Evolutionary conservation across 495 filamentous ascomycete species (phyloP).

Genomic region (Cetradonia linearis): DNA sequence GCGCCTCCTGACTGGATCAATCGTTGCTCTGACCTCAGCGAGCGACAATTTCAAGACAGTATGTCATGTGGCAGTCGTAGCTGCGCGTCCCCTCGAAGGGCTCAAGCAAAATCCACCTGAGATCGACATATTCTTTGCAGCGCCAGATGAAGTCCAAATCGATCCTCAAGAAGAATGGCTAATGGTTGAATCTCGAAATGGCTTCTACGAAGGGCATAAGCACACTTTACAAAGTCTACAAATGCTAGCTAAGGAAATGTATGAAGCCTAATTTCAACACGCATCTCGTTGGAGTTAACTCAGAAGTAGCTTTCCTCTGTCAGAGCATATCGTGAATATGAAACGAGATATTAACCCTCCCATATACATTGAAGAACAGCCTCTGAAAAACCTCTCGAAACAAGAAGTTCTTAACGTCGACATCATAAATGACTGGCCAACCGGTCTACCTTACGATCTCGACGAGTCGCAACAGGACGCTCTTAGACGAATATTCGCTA

Average conservation of each 20-base stretch:
- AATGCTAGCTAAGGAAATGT: constrained; percentile 52
- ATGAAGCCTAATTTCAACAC: constrained; percentile 23
- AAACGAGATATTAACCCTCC: constrained; percentile 39
- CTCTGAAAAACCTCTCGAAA: constrained; percentile 38
- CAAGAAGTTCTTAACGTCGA: constrained; percentile 30
- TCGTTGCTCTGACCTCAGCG: constrained; percentile 60
- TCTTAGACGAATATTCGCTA: constrained; percentile 60
- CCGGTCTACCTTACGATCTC: constrained; percentile 37
- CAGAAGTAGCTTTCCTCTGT: constrained; percentile 44
- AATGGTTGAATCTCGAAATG: constrained; percentile 63
- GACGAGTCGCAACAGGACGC: constrained; percentile 62
- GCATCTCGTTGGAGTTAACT: constrained; percentile 27
- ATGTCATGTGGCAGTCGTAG: constrained; percentile 64
- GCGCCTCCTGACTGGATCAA: constrained; percentile 54
- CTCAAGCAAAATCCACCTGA: constrained; percentile 57
- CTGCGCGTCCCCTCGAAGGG: constrained; percentile 53
- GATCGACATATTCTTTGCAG: constrained; percentile 66
- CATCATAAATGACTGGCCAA: constrained; percentile 44
- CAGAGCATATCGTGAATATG: constrained; percentile 48
- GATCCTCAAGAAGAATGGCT: constrained; percentile 62
- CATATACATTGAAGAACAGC: constrained; percentile 38
- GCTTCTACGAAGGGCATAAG: constrained; percentile 65
- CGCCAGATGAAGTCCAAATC: constrained; percentile 48
- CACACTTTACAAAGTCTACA: constrained; percentile 68
- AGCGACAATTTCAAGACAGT: constrained; percentile 53